These are phyloP conservation scores for Streptanthus diversifolius DNA, from an alignment of 345 rosid genomes.

Conservation along the genomic window DNA sequence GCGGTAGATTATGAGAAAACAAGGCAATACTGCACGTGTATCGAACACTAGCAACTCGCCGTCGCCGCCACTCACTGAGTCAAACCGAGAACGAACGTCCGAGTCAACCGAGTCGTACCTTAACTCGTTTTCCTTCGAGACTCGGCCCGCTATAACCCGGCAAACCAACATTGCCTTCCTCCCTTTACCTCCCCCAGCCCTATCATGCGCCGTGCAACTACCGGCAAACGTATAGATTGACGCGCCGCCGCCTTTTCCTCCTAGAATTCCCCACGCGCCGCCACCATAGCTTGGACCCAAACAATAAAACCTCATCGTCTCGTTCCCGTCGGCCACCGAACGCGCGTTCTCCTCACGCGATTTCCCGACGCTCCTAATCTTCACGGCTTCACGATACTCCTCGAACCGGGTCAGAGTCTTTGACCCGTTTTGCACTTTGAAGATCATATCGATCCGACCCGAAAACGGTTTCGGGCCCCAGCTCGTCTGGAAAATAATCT, in stretches of 20 bases:
- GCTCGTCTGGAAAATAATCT: slow-evolving; percentile 89
- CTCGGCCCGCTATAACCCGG: slow-evolving; percentile 89
- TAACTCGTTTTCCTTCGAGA: slow-evolving; percentile 43
- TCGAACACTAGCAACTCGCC: slow-evolving; percentile 90
- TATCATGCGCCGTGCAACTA: slow-evolving; percentile 77
- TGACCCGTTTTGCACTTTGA: slow-evolving; percentile 83
- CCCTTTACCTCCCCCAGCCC: slow-evolving; percentile 77
- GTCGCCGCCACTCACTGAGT: slow-evolving; percentile 78
- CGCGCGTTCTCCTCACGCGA: slow-evolving; percentile 70
- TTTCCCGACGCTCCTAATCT: slow-evolving; percentile 46
- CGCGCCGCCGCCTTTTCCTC: slow-evolving; percentile 40
- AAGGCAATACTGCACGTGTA: slow-evolving; percentile 84
- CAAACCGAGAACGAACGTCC: slow-evolving; percentile 54
- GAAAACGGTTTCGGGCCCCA: slow-evolving; percentile 78
- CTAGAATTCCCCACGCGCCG: slow-evolving; percentile 33
- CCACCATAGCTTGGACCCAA: slow-evolving; percentile 57
- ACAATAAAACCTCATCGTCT: slow-evolving; percentile 89
- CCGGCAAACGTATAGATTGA: slow-evolving; percentile 71
- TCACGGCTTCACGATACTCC: slow-evolving; percentile 80
- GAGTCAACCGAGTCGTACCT: slow-evolving; percentile 44
- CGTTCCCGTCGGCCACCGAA: slow-evolving; percentile 92
- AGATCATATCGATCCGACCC: slow-evolving; percentile 81
- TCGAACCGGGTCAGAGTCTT: slow-evolving; percentile 71
- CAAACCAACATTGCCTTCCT: slow-evolving; percentile 93
- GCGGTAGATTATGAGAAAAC: slow-evolving; percentile 87